phyloP scores from a whole-genome alignment of 805 yeast genomes.

The Starmerella powellii region DNA sequence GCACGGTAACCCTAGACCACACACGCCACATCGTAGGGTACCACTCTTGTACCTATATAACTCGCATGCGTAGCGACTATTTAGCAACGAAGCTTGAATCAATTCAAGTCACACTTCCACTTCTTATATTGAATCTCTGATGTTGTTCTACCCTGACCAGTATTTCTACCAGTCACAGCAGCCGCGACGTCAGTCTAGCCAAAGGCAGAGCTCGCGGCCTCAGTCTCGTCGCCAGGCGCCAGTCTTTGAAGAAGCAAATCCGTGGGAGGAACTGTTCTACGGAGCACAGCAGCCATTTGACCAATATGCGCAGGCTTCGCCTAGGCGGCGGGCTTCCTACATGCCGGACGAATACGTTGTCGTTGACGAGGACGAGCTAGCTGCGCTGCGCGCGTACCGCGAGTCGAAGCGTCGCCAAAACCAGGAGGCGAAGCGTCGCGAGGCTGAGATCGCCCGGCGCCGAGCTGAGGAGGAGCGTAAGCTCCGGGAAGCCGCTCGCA shows the following conservation, averaged over 20 bases:
- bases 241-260: not conserved
- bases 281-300: not conserved
- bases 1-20: too few species aligned
- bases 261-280: not conserved
- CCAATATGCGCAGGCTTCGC: not conserved
- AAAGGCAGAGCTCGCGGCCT: not conserved
- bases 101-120: not conserved
- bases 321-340: not conserved
- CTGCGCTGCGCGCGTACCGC: slow-evolving; percentile 13
- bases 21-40: too few species aligned
- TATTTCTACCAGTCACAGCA: slow-evolving; percentile 6
- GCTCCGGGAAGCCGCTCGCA: slow-evolving; percentile 1
- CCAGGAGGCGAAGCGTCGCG: slow-evolving; percentile 9
- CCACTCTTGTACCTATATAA: not conserved
- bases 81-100: not conserved
- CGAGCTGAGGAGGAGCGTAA: slow-evolving; percentile 10
- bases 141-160: slow-evolving; percentile 16
- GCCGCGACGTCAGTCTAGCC: not conserved
- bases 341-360: slow-evolving; percentile 6
- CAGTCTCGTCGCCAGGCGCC: not conserved
- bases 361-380: slow-evolving; percentile 13
- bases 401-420: slow-evolving; percentile 2
- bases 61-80: not conserved
- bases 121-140: not conserved
- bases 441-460: slow-evolving; percentile 3